phyloP scores from a whole-genome alignment of 257 asterid genomes.

The Solanum chaucha region DNA sequence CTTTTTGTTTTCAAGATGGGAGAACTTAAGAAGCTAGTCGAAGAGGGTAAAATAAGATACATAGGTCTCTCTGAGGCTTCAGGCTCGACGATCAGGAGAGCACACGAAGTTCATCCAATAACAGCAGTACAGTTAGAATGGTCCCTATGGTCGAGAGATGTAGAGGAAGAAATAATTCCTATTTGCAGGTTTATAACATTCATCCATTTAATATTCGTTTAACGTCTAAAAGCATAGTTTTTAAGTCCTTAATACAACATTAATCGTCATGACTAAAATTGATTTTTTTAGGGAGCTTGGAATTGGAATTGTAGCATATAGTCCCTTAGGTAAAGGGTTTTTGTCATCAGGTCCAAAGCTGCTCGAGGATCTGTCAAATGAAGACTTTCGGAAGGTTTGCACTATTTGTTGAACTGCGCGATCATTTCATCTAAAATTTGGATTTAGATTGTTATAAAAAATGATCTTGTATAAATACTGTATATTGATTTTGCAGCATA shows the following conservation, averaged over 20 bases:
- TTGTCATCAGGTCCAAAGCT: slow-evolving; percentile 33
- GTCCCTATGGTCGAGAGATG: slow-evolving; percentile 20
- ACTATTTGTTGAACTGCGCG: not conserved
- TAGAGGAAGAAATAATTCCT: slow-evolving; percentile 22
- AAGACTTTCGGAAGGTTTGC: slow-evolving; percentile 27
- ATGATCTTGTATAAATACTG: not conserved
- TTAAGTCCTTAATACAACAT: not conserved
- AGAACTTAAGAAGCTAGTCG: slow-evolving; percentile 14
- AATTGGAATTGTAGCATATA: slow-evolving; percentile 42
- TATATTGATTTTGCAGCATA: slow-evolving; percentile 2
- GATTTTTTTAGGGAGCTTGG: slow-evolving; percentile 35
- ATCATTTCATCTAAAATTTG: not conserved
- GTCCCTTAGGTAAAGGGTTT: slow-evolving; percentile 51
- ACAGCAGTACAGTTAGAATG: slow-evolving; percentile 23
- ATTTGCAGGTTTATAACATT: slow-evolving; percentile 13
- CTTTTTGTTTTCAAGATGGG: not conserved
- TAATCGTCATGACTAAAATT: not conserved
- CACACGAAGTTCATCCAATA: slow-evolving; percentile 27
- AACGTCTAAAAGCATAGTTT: not conserved
- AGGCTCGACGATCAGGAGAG: slow-evolving; percentile 21
- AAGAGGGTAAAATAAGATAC: slow-evolving; percentile 17
- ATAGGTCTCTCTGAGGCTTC: slow-evolving; percentile 21
- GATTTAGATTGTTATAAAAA: not conserved
- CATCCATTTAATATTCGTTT: not conserved
- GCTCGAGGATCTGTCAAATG: slow-evolving; percentile 16